These are phyloP conservation scores for Erysimum cheiri DNA, from an alignment of 441 rosid genomes.

Conservation along the genomic window DNA sequence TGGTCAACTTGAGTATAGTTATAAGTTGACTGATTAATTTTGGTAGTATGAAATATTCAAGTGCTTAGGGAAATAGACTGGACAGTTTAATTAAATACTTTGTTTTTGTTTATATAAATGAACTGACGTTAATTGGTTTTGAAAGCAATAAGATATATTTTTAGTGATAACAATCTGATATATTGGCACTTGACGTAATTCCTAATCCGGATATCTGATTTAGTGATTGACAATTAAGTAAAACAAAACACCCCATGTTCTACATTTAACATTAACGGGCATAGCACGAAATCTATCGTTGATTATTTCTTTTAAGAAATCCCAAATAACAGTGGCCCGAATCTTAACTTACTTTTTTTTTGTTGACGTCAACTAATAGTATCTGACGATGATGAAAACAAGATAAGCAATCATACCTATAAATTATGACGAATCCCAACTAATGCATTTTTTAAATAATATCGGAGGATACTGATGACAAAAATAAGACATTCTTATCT, in stretches of 20 bases:
- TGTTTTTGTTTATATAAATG: background rate
- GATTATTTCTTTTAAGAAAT: conserved; percentile 18
- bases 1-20: background rate
- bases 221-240: too few relatives aligned
- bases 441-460: background rate
- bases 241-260: conserved; percentile 42
- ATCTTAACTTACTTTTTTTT: background rate
- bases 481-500: background rate
- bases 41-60: too few relatives aligned
- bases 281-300: conserved; percentile 39
- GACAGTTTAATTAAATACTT: background rate
- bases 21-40: background rate
- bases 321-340: conserved; percentile 13
- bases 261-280: conserved; percentile 39
- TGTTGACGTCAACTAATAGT: background rate
- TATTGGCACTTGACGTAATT: conserved; percentile 37
- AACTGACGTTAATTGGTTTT: conserved; percentile 30
- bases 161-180: conserved; percentile 8
- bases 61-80: background rate
- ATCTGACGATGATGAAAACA: conserved; percentile 26
- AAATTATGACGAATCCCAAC: background rate
- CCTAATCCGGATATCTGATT: conserved; percentile 34
- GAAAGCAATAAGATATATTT: conserved; percentile 30
- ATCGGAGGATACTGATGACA: conserved; percentile 15
- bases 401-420: conserved; percentile 20